phyloP scores from a whole-genome alignment of 2,329 filamentous ascomycete genomes.

The Epichloe elymi region DNA sequence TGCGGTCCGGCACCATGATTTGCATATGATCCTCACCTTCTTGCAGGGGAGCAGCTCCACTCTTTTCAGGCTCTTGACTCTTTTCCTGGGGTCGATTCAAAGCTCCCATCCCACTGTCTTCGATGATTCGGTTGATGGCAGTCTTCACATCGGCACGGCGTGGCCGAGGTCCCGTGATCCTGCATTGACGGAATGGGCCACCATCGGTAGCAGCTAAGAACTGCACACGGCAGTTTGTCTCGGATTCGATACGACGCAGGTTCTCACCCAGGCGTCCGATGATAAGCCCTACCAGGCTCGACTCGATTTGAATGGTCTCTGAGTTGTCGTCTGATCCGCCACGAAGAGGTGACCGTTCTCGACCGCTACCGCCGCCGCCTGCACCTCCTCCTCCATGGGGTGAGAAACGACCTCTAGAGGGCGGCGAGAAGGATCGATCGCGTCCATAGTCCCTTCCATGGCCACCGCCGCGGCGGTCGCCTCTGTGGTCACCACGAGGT shows the following conservation, averaged over 20 bases:
- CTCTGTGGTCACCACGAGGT: slow-evolving; percentile 58
- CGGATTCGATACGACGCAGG: slow-evolving; percentile 68
- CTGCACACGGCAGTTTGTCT: slow-evolving; percentile 74
- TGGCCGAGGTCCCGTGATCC: slow-evolving; percentile 62
- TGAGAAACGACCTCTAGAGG: slow-evolving; percentile 46
- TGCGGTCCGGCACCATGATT: slow-evolving; percentile 90
- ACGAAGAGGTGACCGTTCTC: slow-evolving; percentile 46
- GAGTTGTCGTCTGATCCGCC: slow-evolving; percentile 49
- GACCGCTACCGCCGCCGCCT: slow-evolving; percentile 29
- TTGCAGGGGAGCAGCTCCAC: slow-evolving; percentile 39
- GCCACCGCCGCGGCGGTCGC: slow-evolving; percentile 62
- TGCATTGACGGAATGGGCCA: slow-evolving; percentile 67
- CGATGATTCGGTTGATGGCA: slow-evolving; percentile 78
- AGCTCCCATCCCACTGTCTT: slow-evolving; percentile 50
- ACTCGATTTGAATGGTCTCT: slow-evolving; percentile 78
- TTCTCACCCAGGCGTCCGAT: slow-evolving; percentile 88
- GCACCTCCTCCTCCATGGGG: slow-evolving; percentile 34
- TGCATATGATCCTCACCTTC: slow-evolving; percentile 79
- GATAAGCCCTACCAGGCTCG: slow-evolving; percentile 75
- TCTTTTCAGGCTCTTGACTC: slow-evolving; percentile 24
- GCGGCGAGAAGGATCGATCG: slow-evolving; percentile 62
- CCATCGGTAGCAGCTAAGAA: slow-evolving; percentile 69
- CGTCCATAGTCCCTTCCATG: slow-evolving; percentile 35
- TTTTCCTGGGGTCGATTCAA: slow-evolving; percentile 31
- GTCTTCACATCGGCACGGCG: slow-evolving; percentile 66